Evolutionary conservation across 768 basidiomycete genomes (phyloP), one percentile per base, ranked within the genome.

Genomic region (Russula sp.): DNA sequence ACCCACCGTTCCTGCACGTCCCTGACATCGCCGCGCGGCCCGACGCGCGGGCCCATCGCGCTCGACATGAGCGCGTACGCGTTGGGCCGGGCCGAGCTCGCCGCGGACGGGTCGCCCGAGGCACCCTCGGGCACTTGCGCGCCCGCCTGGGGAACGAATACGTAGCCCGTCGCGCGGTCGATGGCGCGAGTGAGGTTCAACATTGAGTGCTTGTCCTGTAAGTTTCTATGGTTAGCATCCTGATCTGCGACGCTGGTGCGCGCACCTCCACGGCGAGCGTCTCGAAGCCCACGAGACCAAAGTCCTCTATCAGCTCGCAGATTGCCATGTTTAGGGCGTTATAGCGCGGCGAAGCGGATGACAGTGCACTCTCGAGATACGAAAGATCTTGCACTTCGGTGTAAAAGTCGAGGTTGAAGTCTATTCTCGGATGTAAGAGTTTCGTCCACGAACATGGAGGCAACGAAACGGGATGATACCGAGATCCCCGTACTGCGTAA

Each of bases 341-440:
- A 69, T 85, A 97, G 44, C 86, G 85, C 1, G 87, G 84, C 0
- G 88, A 82, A 1, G 84, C 71, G 0, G 84, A 78, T 18, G 82
- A 79, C 16, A 98, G 82, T 0, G 84, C 77, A 65, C 87, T 87
- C 67, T 91, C 84, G 22, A 99, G 83, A 73, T 98, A 88, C 1
- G 88, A 87, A 0, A 99, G 80, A 71, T 99, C 96, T 74, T 97
- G 94, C 0, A 97, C 97, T 75, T 99, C 94, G 47, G 97, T 98
- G 74, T 98, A 98, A 73, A 91, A 99, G 67, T 94, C 91, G 34
- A 99, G 86, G 70, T 96, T 97, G 79, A 99, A 98, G 49, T 96
- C 96, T 97, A 68, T 10, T 2, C 4, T 27, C 22, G 20, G 10
- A 20, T 47, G 20, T 48, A 27, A 16, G 13, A 16, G 20, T 16